A percentile compares a stretch with the other conserved stretches of the same genome.
Conservation (phyloP, 768 basidiomycete species). For the Agaricus sinodeliciosus region DNA sequence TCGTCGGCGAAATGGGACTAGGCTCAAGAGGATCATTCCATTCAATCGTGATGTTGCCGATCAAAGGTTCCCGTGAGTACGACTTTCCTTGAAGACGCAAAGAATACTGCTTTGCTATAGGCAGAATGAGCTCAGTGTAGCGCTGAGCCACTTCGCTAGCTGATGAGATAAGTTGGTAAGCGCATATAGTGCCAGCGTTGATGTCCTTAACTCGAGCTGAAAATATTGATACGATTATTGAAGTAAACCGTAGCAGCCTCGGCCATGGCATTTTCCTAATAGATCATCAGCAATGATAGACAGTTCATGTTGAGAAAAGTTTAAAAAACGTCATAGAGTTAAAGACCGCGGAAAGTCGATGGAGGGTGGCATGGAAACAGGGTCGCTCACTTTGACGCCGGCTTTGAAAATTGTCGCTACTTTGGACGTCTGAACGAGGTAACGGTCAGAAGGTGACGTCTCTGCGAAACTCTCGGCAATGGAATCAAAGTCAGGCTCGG, state of each 20-base stretch:
- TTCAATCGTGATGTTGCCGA: constrained; percentile 21
- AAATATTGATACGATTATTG: constrained; percentile 22
- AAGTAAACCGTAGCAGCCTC: constrained; percentile 21
- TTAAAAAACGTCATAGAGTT: neutral
- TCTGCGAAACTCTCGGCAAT: constrained; percentile 19
- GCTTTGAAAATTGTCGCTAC: constrained; percentile 23
- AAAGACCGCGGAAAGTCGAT: neutral
- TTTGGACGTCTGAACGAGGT: constrained; percentile 24
- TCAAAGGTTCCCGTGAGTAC: constrained; percentile 15
- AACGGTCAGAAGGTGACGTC: constrained; percentile 17
- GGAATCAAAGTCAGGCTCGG: constrained; percentile 17
- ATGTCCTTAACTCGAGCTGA: constrained; percentile 18
- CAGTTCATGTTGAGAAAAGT: neutral
- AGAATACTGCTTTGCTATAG: constrained; percentile 21
- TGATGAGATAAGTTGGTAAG: neutral
- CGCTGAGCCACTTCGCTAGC: constrained; percentile 14
- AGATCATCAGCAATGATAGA: neutral
- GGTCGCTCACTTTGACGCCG: constrained; percentile 20
- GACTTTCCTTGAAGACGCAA: constrained; percentile 15
- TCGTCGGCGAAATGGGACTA: constrained; percentile 22
- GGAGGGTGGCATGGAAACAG: neutral
- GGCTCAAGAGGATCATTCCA: constrained; percentile 16
- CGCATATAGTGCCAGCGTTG: neutral
- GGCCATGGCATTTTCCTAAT: constrained; percentile 22
- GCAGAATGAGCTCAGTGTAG: constrained; percentile 17